phyloP scores from a whole-genome alignment of 2,329 filamentous ascomycete genomes.

The Phialemoniopsis sp. region DNA sequence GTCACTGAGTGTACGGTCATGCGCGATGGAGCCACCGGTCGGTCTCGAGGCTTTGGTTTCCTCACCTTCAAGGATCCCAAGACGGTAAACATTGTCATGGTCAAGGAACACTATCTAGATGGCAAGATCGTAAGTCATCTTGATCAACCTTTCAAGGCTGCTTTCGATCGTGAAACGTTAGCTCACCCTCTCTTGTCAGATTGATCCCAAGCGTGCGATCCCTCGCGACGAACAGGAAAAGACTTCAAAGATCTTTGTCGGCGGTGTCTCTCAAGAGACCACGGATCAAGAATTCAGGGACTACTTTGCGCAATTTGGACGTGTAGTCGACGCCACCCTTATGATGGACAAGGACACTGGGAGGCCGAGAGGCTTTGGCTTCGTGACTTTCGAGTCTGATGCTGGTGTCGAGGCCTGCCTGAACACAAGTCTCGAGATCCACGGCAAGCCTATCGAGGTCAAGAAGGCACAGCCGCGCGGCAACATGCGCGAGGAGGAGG shows the following conservation, averaged over 20 bases:
- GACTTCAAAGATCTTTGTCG: slow-evolving; percentile 98
- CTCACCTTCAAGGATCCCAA: slow-evolving; percentile 97
- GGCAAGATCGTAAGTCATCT: slow-evolving; percentile 82
- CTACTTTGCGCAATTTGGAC: slow-evolving; percentile 94
- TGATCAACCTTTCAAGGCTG: too few relatives aligned
- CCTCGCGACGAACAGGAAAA: slow-evolving; percentile 97
- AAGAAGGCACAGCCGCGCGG: slow-evolving; percentile 96
- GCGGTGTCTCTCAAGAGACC: slow-evolving; percentile 94
- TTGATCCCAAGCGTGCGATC: slow-evolving; percentile 96
- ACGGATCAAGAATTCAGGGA: slow-evolving; percentile 94
- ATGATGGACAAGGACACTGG: slow-evolving; percentile 99
- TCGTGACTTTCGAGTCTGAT: slow-evolving; percentile 97
- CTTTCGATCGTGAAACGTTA: slow-evolving; percentile 2
- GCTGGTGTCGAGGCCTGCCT: slow-evolving; percentile 91
- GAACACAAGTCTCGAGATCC: slow-evolving; percentile 79
- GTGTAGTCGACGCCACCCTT: slow-evolving; percentile 92
- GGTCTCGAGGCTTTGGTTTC: slow-evolving; percentile 95
- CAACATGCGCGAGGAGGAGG: slow-evolving; percentile 88
- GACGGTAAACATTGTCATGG: slow-evolving; percentile 98
- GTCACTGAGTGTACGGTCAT: slow-evolving; percentile 99
- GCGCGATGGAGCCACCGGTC: slow-evolving; percentile 89
- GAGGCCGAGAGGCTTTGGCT: slow-evolving; percentile 92
- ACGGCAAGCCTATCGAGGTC: slow-evolving; percentile 94
- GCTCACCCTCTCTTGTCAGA: slow-evolving; percentile 50
- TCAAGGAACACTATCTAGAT: slow-evolving; percentile 97